Evolutionary conservation across 768 basidiomycete species (phyloP), one percentile per base, ranked within the genome.

Genomic region (Filobasidium floriforme): DNA sequence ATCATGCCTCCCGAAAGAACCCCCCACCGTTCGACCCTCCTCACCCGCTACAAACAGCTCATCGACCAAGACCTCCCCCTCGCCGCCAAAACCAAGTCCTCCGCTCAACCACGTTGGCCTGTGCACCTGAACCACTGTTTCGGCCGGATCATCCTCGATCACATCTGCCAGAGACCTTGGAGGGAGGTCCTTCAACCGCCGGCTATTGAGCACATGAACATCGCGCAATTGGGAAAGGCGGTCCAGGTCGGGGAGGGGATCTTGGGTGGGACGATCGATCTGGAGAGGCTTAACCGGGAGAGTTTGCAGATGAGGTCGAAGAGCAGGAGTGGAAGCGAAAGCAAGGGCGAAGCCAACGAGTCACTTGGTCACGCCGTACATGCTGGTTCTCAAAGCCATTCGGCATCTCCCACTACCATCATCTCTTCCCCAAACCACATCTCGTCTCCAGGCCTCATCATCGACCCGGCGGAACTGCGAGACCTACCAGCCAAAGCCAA

Each of bases 91-190:
- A n/a, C 62, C 62, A 9, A 37, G 3, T 32, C 32, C 26, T 26
- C 62, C 5, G 46, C 62, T 19, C 62, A 63, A 63, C 62, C 62
- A 10, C 24, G 12, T 7, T 63, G 62, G 62, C 62, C 62, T 14
- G 62, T 63, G 6, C 46, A 26, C 7, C 41, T 46, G n/a, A 46
- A 63, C 41, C 62, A 63, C 52, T 63, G 62, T 41, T 63, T 63
- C 37, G 62, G 49, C 7, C 62, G 62, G 41, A 63, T 63, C 46
- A 63, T 63, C 62, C 37, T 54, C 32, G 62, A 63, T 40, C n/a
- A 11, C 51, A 41, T 46, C 52, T n/a, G 44, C 15, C 28, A 52
- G 14, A 7, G 52, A 54, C 62, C 62, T 12, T 63, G 62, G 62
- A 29, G 40, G 40, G 49, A 63, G 24, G 10, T 29, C 24, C 4